Percentiles rank a stretch among this genome's conserved stretches.
Conservation (phyloP, 2,329 filamentous ascomycete species). For the Teratosphaeria epicoccoides region DNA sequence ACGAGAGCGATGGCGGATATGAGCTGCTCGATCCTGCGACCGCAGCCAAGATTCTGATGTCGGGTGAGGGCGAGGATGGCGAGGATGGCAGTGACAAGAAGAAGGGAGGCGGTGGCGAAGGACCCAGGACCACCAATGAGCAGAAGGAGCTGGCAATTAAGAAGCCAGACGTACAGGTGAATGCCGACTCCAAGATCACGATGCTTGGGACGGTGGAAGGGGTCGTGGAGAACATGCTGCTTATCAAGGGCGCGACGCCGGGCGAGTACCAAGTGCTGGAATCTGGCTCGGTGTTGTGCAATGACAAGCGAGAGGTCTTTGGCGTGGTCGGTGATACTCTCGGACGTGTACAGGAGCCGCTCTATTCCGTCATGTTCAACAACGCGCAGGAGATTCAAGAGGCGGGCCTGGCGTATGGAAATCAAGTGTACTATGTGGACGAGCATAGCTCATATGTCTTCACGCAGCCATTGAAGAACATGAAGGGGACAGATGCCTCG, state of each 20-base stretch:
- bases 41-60: slow-evolving; percentile 75
- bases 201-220: slow-evolving; percentile 65
- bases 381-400: slow-evolving; percentile 57
- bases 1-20: slow-evolving; percentile 51
- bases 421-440: slow-evolving; percentile 67
- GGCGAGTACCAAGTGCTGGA: slow-evolving; percentile 82
- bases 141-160: slow-evolving; percentile 35
- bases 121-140: slow-evolving; percentile 75
- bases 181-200: slow-evolving; percentile 63
- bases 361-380: slow-evolving; percentile 73
- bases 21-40: slow-evolving; percentile 71
- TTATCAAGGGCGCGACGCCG: slow-evolving; percentile 67
- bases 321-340: slow-evolving; percentile 75
- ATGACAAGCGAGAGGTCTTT: slow-evolving; percentile 62
- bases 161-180: slow-evolving; percentile 70
- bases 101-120: slow-evolving; percentile 32
- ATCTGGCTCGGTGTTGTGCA: slow-evolving; percentile 71
- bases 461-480: slow-evolving; percentile 64
- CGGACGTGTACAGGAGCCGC: slow-evolving; percentile 72
- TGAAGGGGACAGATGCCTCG: slow-evolving; percentile 87
- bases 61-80: slow-evolving; percentile 67
- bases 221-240: slow-evolving; percentile 64
- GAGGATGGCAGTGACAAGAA: slow-evolving; percentile 49
- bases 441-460: slow-evolving; percentile 75
- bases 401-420: slow-evolving; percentile 56